Base-by-base conservation (phyloP, 768 basidiomycete species). In the Tylopilus balloui region DNA sequence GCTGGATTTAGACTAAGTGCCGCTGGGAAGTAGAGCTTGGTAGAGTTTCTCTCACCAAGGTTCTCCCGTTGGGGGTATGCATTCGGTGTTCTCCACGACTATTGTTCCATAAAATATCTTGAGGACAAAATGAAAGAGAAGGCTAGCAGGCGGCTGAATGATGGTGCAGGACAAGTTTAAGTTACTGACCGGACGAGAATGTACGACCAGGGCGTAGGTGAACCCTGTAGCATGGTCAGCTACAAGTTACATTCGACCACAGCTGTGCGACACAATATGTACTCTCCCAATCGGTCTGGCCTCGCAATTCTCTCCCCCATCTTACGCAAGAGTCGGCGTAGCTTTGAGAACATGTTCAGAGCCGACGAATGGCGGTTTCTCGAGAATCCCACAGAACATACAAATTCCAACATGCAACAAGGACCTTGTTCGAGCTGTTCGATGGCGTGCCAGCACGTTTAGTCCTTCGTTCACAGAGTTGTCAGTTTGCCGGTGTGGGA, bases 91-190 rank as follows among this genome's bases (percentile, higher is more conserved):
- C 66, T 94, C 89, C 14, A 94, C 77, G 21, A 93, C 87, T 48
- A 94, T 91, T 10, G 84, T 80, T 2, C 88, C 88, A 66, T 94
- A 94, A 70, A 94, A 94, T 53, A 92, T 88, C 64, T 88, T 88
- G 60, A 94, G 81, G 3, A 92, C 89, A 56, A 92, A 84, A 56
- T 78, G 79, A 64, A 89, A 91, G 24, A 90, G 71, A 15, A 82
- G 62, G 29, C 87, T 89, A 44, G 13, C 31, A 20, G 36, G 9
- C 15, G 2, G 25, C 20, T 60, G 29, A 53, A 45, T 40, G 49
- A 32, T 13, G 6, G 21, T 24, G 20, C 39, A 21, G 39, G 9
- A 42, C 6, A 43, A 44, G 8, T 27, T 3, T 9, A 6, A 35
- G 34, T n/a, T n/a, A 53, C 67, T 27, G 55, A 82, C 86, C 87